A percentile compares a stretch with the other conserved stretches of the same genome.
Conservation (phyloP, 305 asterid genomes). For the Solanum aculeatissimum region DNA sequence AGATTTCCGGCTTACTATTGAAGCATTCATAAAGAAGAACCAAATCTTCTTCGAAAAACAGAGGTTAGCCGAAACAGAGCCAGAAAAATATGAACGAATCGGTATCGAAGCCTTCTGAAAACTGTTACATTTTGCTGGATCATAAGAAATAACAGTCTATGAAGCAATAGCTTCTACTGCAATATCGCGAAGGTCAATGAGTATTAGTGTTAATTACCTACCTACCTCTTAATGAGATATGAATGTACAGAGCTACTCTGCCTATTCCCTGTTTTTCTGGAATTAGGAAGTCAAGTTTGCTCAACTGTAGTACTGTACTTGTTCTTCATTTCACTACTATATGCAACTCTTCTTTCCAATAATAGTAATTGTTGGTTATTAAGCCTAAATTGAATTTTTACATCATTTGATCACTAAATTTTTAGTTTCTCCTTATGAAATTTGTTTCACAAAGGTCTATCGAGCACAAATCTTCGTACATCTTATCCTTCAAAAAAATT, state of each 20-base stretch:
- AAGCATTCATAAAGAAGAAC: slow-evolving; percentile 42
- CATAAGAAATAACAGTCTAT: neutral
- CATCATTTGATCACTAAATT: neutral
- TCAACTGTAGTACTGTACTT: neutral
- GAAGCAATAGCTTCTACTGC: neutral
- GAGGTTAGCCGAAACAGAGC: slow-evolving; percentile 9
- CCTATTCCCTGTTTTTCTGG: neutral
- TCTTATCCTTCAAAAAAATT: neutral
- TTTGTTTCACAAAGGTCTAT: neutral
- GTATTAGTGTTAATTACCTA: neutral
- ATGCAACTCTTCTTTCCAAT: neutral
- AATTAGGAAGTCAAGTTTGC: neutral
- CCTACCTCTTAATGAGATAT: neutral
- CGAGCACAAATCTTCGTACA: neutral
- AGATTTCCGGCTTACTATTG: slow-evolving; percentile 59
- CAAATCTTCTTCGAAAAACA: slow-evolving; percentile 17
- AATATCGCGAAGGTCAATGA: neutral
- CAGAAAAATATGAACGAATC: slow-evolving; percentile 2
- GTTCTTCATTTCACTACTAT: neutral
- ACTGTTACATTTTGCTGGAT: neutral
- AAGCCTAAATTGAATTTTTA: neutral
- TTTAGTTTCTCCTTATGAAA: neutral
- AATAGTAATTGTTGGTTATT: neutral
- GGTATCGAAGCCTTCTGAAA: neutral
- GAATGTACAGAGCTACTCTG: slow-evolving; percentile 3